A percentile compares a stretch with the other conserved stretches of the same genome.
Conservation (phyloP, 2,329 filamentous ascomycete genomes). For the Fusarium cicatricum region DNA sequence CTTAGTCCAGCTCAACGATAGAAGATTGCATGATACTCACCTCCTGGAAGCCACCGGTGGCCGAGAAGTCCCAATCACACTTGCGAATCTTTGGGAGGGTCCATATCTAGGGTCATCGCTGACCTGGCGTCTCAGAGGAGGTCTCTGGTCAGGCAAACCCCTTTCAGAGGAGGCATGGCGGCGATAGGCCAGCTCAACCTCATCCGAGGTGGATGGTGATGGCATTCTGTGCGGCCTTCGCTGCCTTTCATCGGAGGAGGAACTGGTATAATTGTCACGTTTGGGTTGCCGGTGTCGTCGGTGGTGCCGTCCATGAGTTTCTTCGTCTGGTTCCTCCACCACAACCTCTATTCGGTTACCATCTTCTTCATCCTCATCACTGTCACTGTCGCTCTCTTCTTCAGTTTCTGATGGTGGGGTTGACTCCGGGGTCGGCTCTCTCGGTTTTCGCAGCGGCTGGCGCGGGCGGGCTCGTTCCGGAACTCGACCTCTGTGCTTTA, state of each 20-base stretch:
- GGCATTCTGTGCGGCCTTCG: constrained; percentile 36
- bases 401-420: constrained; percentile 28
- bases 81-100: constrained; percentile 37
- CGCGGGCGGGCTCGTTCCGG: constrained; percentile 30
- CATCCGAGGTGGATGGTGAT: constrained; percentile 37
- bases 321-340: constrained; percentile 42
- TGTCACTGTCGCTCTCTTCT: constrained; percentile 28
- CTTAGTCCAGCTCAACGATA: constrained; percentile 11
- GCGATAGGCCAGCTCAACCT: constrained; percentile 35
- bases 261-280: constrained; percentile 40
- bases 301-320: constrained; percentile 19
- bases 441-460: constrained; percentile 23
- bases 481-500: constrained; percentile 33
- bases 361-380: constrained; percentile 22
- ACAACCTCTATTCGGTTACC: constrained; percentile 37
- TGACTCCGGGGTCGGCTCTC: constrained; percentile 32
- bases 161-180: constrained; percentile 40
- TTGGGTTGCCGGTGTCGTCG: constrained; percentile 34
- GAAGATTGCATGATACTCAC: constrained; percentile 26
- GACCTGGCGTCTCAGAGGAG: constrained; percentile 41
- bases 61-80: constrained; percentile 47
- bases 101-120: constrained; percentile 44
- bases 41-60: constrained; percentile 47
- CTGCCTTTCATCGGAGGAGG: constrained; percentile 36
- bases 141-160: constrained; percentile 41